Percentiles rank a stretch among this genome's conserved stretches.
Evolutionary conservation across 2,329 filamentous ascomycete genomes (phyloP).

Genomic region (Pseudogymnoascus sp.): DNA sequence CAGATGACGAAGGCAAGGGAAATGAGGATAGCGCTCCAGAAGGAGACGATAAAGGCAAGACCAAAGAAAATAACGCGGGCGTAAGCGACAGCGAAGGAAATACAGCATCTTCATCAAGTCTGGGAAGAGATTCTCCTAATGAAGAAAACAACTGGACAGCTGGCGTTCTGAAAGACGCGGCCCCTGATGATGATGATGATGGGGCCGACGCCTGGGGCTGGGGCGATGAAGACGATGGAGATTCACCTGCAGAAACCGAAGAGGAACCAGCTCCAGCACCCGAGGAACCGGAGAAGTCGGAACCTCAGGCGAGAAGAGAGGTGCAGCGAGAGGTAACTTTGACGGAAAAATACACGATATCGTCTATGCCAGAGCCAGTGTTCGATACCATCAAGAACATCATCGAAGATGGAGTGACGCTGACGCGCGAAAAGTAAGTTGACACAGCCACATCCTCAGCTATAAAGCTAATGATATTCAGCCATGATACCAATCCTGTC

Average conservation of each 20-base stretch:
- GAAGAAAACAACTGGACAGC: constrained; percentile 21
- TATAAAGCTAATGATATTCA: constrained; percentile 19
- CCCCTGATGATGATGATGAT: constrained; percentile 26
- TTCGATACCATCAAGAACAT: constrained; percentile 56
- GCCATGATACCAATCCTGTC: constrained; percentile 47
- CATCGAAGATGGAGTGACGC: constrained; percentile 51
- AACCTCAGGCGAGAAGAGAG: not conserved
- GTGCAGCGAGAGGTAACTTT: constrained; percentile 61
- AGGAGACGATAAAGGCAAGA: not conserved
- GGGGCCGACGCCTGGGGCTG: constrained; percentile 63
- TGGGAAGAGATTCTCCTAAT: constrained; percentile 35
- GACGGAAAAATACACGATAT: constrained; percentile 80
- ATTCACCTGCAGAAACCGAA: constrained; percentile 24
- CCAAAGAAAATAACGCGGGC: not conserved
- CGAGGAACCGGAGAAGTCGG: not conserved
- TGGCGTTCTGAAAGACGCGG: constrained; percentile 3
- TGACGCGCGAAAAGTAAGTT: constrained; percentile 46
- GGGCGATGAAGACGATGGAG: constrained; percentile 57
- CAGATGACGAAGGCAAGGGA: constrained; percentile 52
- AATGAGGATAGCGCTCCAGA: constrained; percentile 12
- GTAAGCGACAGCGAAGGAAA: constrained; percentile 20
- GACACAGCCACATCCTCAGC: not conserved
- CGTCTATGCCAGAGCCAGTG: constrained; percentile 75
- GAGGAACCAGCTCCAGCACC: constrained; percentile 4
- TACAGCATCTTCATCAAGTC: constrained; percentile 36